Conservation (phyloP, 140 eudicot species). For the Artemisia princeps region DNA sequence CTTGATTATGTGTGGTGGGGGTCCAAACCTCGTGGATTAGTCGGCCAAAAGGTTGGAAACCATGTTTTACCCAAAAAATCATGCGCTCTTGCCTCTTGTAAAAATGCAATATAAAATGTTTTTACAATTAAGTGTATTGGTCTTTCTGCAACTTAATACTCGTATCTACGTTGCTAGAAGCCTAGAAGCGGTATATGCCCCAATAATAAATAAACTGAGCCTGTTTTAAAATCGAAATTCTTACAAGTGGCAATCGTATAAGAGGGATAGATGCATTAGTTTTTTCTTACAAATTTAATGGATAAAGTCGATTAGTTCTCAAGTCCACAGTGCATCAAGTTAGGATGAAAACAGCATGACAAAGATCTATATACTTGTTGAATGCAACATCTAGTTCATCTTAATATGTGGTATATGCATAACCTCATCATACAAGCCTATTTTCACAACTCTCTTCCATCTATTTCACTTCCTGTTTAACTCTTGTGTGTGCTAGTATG, state of each 20-base stretch:
- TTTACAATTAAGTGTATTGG: too few species aligned
- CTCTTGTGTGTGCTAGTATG: conserved; percentile 70
- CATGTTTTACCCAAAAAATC: too few species aligned
- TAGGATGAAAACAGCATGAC: conserved; percentile 2
- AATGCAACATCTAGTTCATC: neutral
- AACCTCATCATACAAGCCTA: neutral
- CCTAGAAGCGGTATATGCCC: neutral
- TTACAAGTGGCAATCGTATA: neutral
- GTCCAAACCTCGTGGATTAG: too few species aligned
- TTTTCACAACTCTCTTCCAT: neutral
- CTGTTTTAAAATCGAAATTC: neutral
- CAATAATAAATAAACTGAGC: neutral
- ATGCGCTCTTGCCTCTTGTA: too few species aligned
- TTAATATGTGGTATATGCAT: neutral
- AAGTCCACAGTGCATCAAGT: neutral
- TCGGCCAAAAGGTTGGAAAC: too few species aligned
- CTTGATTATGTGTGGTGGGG: too few species aligned
- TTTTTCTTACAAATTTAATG: neutral
- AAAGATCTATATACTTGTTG: neutral
- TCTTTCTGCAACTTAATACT: too few species aligned
- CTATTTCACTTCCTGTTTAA: conserved; percentile 21
- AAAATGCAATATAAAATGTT: too few species aligned
- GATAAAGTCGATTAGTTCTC: neutral
- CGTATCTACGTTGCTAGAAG: too few species aligned
- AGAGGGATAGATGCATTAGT: neutral